Evolutionary conservation across 208 protist genomes (phyloP), one percentile per base, ranked within the genome.

Genomic region (Trypanosoma lewisi): DNA sequence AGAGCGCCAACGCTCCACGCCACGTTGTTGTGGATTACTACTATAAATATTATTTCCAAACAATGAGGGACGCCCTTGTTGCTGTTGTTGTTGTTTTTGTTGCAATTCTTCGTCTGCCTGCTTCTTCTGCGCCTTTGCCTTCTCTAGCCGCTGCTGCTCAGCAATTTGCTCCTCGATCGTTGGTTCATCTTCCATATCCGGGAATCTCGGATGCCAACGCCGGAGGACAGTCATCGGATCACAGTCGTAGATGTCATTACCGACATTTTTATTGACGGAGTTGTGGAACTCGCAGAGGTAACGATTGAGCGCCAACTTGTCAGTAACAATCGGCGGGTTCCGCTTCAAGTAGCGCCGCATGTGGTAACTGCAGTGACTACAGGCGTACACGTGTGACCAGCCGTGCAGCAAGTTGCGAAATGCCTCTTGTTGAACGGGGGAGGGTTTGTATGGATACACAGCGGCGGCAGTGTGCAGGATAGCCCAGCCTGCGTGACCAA

Each of bases 271-370:
- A 51, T 87, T 96, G 9, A 96, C 91, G n/a, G 75, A 64, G 71
- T 96, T 96, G 74, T 96, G 91, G 45, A 95, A 71, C 70, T 92
- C 80, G 70, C 91, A 96, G 19, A 94, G 62, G 70, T 88, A 96
- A 23, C 80, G 76, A 23, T 77, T 88, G 5, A 94, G 53, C 47
- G 66, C 57, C 14, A 79, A 55, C 62, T 94, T 96, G 59, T 86
- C 75, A 3, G 51, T 62, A 16, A 95, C 80, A 14, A 82, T 70
- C 14, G 91, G 87, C 19, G 88, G 80, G 58, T 95, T 71, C 14
- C 70, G 25, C n/a, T 65, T 53, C 21, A 96, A 50, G 63, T 92
- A 81, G 30, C 67, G 63, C 23, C 85, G 82, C 89, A 96, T 94
- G 82, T 96, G 89, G 48, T 87, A 91, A 25, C 81, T 81, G 47